Evolutionary conservation across 2,329 filamentous ascomycete genomes (phyloP).

Genomic region (Teratosphaeria pseudoeucalypti): DNA sequence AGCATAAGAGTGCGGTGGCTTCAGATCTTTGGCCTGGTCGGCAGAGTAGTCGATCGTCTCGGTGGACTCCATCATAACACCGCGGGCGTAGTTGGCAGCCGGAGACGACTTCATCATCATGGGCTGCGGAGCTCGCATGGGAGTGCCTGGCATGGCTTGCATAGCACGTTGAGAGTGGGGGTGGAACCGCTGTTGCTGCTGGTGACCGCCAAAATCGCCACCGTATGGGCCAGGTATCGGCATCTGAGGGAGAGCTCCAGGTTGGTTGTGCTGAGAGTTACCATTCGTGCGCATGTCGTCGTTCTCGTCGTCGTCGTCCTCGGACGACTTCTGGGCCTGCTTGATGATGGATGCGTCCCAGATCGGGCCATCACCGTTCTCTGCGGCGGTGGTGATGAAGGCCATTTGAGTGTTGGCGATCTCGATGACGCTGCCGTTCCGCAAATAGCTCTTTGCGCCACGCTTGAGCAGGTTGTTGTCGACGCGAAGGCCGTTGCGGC

Average conservation of each 20-base stretch:
- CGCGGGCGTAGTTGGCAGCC: conserved; percentile 36
- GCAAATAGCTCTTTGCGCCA: conserved; percentile 54
- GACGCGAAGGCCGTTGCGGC: conserved; percentile 80
- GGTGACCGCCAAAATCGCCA: conserved; percentile 11
- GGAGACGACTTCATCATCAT: conserved; percentile 37
- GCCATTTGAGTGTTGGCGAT: conserved; percentile 95
- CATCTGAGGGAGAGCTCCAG: conserved; percentile 18
- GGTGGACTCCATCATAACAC: conserved; percentile 42
- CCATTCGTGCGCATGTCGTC: conserved; percentile 14
- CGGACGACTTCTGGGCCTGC: conserved; percentile 31
- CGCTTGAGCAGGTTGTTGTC: conserved; percentile 63
- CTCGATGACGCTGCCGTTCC: conserved; percentile 83
- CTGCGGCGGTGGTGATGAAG: conserved; percentile 78
- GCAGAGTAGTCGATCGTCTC: conserved; percentile 64
- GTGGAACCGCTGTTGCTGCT: conserved; percentile 22
- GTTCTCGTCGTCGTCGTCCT: conserved; percentile 28
- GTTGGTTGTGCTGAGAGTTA: conserved; percentile 7
- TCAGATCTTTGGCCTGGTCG: conserved; percentile 80
- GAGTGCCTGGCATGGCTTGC: conserved; percentile 27
- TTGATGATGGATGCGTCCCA: conserved; percentile 33
- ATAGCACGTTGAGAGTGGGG: conserved; percentile 27
- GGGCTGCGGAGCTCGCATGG: conserved; percentile 21
- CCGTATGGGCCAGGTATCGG: conserved; percentile 4
- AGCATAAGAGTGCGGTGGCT: conserved; percentile 92
- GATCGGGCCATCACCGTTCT: conserved; percentile 61